These are phyloP conservation scores for Aspergillus bertholletiae DNA, from an alignment of 495 filamentous ascomycete species.

Conservation along the genomic window DNA sequence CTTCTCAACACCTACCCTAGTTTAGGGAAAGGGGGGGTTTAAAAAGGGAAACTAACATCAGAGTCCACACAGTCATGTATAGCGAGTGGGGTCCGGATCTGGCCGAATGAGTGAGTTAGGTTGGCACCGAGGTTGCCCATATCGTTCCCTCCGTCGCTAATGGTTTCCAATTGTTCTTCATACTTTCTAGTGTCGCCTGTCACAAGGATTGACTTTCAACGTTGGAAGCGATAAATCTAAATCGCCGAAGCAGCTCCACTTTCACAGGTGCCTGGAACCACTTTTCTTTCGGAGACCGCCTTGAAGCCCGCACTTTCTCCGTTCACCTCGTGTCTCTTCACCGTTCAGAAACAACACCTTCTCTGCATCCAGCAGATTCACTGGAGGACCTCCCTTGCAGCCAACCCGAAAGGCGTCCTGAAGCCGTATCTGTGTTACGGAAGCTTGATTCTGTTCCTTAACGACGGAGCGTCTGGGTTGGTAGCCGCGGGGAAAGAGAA, in stretches of 20 bases:
- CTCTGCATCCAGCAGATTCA: not conserved
- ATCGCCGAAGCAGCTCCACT: not conserved
- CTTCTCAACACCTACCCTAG: no score
- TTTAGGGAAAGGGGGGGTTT: no score
- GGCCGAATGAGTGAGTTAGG: no score
- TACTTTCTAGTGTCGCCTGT: conserved; percentile 3
- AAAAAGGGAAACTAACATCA: not conserved
- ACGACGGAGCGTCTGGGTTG: conserved; percentile 8
- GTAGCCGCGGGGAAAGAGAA: conserved; percentile 5
- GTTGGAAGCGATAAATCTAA: conserved; percentile 1
- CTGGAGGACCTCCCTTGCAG: not conserved
- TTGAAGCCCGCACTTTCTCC: not conserved
- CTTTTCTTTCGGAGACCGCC: conserved; percentile 2
- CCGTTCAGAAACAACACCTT: not conserved
- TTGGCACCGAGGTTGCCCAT: no score
- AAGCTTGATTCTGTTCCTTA: conserved; percentile 1
- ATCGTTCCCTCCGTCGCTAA: no score
- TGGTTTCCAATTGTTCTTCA: not conserved
- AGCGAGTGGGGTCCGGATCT: no score
- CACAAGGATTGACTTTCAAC: conserved; percentile 6
- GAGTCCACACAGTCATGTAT: not conserved
- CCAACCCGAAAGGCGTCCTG: not conserved
- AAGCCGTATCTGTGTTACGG: not conserved
- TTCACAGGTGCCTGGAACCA: not conserved
- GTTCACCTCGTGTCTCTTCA: not conserved